Evolutionary conservation across 2,329 filamentous ascomycete genomes (phyloP).

Genomic region (Tolypocladium nubicola): DNA sequence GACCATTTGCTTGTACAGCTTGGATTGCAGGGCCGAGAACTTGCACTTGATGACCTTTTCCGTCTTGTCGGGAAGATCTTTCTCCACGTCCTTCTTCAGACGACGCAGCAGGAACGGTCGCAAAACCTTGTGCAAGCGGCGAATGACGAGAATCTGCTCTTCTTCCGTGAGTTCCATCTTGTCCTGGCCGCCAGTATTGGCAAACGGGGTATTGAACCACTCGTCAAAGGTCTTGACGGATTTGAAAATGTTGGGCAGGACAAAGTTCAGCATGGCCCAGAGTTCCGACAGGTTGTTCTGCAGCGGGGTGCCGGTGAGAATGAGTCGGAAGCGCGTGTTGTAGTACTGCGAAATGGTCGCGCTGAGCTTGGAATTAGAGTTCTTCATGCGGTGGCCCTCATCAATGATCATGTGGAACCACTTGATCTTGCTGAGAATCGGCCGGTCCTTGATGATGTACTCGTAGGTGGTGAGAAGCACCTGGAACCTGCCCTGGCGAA

Average conservation of each 20-base stretch:
- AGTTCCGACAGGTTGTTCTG: slow-evolving; percentile 95
- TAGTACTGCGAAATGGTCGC: slow-evolving; percentile 94
- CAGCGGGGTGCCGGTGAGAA: slow-evolving; percentile 91
- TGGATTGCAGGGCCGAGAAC: slow-evolving; percentile 87
- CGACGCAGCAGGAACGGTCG: slow-evolving; percentile 94
- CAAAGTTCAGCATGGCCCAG: slow-evolving; percentile 98
- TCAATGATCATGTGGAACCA: slow-evolving; percentile 99
- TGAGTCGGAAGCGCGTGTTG: slow-evolving; percentile 85
- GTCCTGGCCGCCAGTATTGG: slow-evolving; percentile 94
- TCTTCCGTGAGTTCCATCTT: slow-evolving; percentile 99
- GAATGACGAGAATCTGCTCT: slow-evolving; percentile 97
- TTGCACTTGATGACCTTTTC: slow-evolving; percentile 99
- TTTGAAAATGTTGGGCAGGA: slow-evolving; percentile 97
- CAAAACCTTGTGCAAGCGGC: slow-evolving; percentile 94
- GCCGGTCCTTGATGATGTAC: slow-evolving; percentile 98
- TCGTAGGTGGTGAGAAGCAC: slow-evolving; percentile 96
- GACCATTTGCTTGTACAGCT: slow-evolving; percentile 94
- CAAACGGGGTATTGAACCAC: slow-evolving; percentile 99
- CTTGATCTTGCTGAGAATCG: slow-evolving; percentile 93
- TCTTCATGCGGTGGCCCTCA: slow-evolving; percentile 99
- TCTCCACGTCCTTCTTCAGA: slow-evolving; percentile 99
- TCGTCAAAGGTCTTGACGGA: slow-evolving; percentile 98
- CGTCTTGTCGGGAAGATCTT: slow-evolving; percentile 96
- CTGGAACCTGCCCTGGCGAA: slow-evolving; percentile 91
- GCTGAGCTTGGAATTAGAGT: slow-evolving; percentile 89